A percentile compares a stretch with the other conserved stretches of the same genome.
These are phyloP conservation scores for Rutstroemia sp. DNA, from an alignment of 2,329 filamentous ascomycete genomes.

Conservation along the genomic window DNA sequence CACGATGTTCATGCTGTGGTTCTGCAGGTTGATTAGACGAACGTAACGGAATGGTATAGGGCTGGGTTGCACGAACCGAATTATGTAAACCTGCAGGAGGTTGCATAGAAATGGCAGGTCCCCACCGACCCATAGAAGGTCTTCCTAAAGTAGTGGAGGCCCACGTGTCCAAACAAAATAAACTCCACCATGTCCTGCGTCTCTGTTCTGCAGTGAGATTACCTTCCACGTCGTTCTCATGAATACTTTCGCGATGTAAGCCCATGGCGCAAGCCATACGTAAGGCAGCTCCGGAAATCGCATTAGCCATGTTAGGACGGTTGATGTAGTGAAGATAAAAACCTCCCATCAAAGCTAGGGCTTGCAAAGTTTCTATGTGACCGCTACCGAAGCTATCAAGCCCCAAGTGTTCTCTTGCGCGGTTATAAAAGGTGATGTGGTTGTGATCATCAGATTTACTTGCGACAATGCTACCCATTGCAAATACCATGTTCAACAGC, in stretches of 20 bases:
- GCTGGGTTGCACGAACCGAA: slow-evolving; percentile 18
- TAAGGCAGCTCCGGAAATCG: slow-evolving; percentile 62
- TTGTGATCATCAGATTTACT: slow-evolving; percentile 53
- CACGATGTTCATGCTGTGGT: slow-evolving; percentile 57
- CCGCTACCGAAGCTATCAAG: slow-evolving; percentile 63
- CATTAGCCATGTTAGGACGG: slow-evolving; percentile 69
- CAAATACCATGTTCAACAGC: slow-evolving; percentile 69
- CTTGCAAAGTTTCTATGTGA: slow-evolving; percentile 66
- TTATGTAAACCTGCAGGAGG: slow-evolving; percentile 41
- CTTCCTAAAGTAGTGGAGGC: slow-evolving; percentile 63
- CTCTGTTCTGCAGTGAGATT: slow-evolving; percentile 49
- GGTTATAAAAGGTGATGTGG: slow-evolving; percentile 63
- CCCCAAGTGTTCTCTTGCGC: slow-evolving; percentile 57
- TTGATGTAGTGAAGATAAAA: slow-evolving; percentile 76
- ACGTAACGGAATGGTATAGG: neutral
- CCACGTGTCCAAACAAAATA: slow-evolving; percentile 70
- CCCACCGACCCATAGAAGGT: slow-evolving; percentile 61
- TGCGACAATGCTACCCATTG: slow-evolving; percentile 64
- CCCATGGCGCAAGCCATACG: slow-evolving; percentile 70
- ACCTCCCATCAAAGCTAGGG: slow-evolving; percentile 62
- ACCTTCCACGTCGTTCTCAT: slow-evolving; percentile 20
- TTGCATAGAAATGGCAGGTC: slow-evolving; percentile 59
- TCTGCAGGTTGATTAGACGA: neutral
- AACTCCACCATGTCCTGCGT: slow-evolving; percentile 65
- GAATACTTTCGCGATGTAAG: slow-evolving; percentile 55